Percentiles rank a stretch among this genome's conserved stretches.
Evolutionary conservation across 805 yeast genomes (phyloP).

Genomic region (Starmerella powellii): DNA sequence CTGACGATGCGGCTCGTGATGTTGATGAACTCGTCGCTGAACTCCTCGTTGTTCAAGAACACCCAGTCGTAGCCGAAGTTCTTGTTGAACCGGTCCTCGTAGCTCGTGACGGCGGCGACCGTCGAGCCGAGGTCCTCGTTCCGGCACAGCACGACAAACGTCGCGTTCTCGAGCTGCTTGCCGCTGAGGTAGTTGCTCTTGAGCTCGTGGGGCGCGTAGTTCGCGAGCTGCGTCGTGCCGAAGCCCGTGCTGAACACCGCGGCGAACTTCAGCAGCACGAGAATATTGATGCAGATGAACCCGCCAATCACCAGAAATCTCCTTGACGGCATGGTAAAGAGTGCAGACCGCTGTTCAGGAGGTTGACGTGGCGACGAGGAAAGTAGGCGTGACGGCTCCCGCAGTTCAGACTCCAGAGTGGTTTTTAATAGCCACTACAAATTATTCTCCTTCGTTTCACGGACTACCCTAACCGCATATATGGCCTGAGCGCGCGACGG

Average conservation of each 20-base stretch:
- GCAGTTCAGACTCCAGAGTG: background rate
- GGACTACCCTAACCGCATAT: too few species aligned
- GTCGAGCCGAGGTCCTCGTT: constrained; percentile 75
- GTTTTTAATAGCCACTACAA: too few species aligned
- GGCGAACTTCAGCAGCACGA: constrained; percentile 6
- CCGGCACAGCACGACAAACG: constrained; percentile 72
- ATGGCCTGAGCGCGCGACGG: too few species aligned
- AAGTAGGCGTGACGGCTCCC: background rate
- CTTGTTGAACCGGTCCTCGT: constrained; percentile 84
- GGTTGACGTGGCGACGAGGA: too few species aligned
- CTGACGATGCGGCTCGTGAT: constrained; percentile 43
- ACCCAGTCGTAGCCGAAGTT: constrained; percentile 93
- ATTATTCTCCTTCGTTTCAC: too few species aligned
- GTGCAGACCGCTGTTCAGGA: too few species aligned
- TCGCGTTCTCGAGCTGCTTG: constrained; percentile 50
- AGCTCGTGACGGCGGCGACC: constrained; percentile 50
- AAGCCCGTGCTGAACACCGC: background rate
- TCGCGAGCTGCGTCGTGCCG: background rate
- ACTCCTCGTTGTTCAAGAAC: constrained; percentile 71
- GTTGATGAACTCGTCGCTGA: constrained; percentile 49
- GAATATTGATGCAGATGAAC: constrained; percentile 8
- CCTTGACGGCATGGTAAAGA: constrained; percentile 38
- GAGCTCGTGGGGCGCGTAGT: background rate
- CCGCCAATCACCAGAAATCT: constrained; percentile 12
- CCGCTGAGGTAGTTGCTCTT: background rate